Evolutionary conservation across 163 green algal genomes (phyloP), one percentile per base, ranked within the genome.

Genomic region (Picocystis sp.): DNA sequence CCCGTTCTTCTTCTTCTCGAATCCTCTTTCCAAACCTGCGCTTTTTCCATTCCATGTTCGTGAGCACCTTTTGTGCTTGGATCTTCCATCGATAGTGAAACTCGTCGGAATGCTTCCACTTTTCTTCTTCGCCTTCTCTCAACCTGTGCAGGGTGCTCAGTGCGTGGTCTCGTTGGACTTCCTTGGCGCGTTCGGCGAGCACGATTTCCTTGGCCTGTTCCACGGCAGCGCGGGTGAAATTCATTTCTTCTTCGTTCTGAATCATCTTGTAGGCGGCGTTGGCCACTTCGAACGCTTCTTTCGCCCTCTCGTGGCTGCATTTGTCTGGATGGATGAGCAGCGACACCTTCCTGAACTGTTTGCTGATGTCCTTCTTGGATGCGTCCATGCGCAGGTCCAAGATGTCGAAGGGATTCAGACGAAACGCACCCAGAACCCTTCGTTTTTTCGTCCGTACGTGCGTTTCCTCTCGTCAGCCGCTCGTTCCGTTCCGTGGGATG

Each of bases 281-380:
- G 43, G 85, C 75, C 58, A 22, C 3, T 35, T 83, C 81, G 53
- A 97, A 97, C 1, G 89, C 89, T 13, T 81, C 76, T 29, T 83
- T 73, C 11, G 89, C 89, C 15, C 76, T 61, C 3, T 76, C 66
- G 63, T 97, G 89, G 35, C 77, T 79, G 75, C 89, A 97, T 71
- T 97, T 97, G 79, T 97, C 89, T 8, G 89, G 89, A 58, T 97
- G 89, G 35, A 97, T 80, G 65, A 94, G 69, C 1, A 97, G 69
- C 1, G 83, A 94, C 41, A 67, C 60, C 55, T 67, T 67, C 46
- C 62, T 48, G 41, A 70, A 70, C 22, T 71, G 61, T 47, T 43
- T 66, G 50, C 72, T 76, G 1, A 94, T 61, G 11, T 94, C 85
- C 43, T 92, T 80, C 0, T 54, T n/a, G 3, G 62, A 77, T 1